phyloP scores from a whole-genome alignment of 108 stramenopile species.

The Stephanodiscus minutulus region DNA sequence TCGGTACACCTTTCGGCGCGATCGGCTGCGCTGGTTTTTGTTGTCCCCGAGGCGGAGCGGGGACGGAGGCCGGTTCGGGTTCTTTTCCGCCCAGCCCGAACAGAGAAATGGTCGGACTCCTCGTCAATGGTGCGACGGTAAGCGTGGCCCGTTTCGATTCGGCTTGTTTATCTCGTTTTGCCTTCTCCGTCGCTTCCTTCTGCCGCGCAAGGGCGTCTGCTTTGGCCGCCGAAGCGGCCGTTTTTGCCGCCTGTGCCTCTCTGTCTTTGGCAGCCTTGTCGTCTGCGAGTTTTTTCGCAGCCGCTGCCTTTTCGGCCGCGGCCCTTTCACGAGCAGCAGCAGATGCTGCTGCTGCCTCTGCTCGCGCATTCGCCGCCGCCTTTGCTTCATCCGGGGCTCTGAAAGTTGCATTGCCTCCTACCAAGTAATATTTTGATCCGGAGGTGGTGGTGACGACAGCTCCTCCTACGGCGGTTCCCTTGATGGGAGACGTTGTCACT shows the following conservation, averaged over 20 bases:
- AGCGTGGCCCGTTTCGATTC: constrained; percentile 26
- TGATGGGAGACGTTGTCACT: constrained; percentile 51
- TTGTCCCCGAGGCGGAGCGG: constrained; percentile 16
- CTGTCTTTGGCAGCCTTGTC: constrained; percentile 12
- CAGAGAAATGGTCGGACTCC: constrained; percentile 46
- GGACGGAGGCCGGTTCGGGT: constrained; percentile 7
- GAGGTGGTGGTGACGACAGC: constrained; percentile 42
- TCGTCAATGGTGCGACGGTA: constrained; percentile 27
- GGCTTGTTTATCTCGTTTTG: constrained; percentile 23
- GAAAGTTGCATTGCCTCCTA: constrained; percentile 8
- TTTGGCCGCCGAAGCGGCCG: constrained; percentile 13
- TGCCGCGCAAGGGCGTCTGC: constrained; percentile 12
- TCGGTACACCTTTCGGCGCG: constrained; percentile 70
- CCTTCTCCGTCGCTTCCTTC: constrained; percentile 20
- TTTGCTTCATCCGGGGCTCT: neutral
- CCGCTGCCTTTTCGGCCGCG: constrained; percentile 18
- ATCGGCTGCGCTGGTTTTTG: constrained; percentile 19
- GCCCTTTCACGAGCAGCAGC: constrained; percentile 4
- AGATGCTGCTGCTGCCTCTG: constrained; percentile 2
- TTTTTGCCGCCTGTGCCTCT: constrained; percentile 5
- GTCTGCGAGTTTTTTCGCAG: constrained; percentile 19
- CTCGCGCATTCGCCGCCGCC: neutral
- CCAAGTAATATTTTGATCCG: constrained; percentile 52
- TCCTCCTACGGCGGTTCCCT: constrained; percentile 35
- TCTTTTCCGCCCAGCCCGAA: constrained; percentile 39